A percentile compares a stretch with the other conserved stretches of the same genome.
phyloP scores from a whole-genome alignment of 345 rosid genomes.

The Mallotus nudiflorus region DNA sequence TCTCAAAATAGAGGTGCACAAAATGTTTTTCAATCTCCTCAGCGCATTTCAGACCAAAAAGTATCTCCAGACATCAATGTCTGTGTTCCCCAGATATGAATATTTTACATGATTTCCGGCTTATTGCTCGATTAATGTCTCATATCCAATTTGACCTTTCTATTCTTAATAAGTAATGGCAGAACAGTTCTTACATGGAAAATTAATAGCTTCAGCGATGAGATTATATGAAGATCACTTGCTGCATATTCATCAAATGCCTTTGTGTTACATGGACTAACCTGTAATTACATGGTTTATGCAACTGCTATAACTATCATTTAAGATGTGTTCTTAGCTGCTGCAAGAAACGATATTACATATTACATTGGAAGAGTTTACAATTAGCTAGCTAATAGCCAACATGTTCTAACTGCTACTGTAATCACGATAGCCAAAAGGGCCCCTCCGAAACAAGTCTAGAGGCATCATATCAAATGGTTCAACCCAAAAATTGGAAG shows the following conservation, averaged over 20 bases:
- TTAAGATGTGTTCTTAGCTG: too few relatives aligned
- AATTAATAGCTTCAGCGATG: too few relatives aligned
- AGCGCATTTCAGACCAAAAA: slow-evolving; percentile 9
- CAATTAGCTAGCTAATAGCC: slow-evolving; percentile 66
- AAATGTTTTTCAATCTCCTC: slow-evolving; percentile 1
- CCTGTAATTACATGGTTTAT: too few relatives aligned
- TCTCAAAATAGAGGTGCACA: neutral
- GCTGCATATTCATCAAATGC: too few relatives aligned
- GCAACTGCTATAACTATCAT: too few relatives aligned
- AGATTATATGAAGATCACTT: too few relatives aligned
- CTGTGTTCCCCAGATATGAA: neutral
- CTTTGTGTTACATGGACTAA: too few relatives aligned
- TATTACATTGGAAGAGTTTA: slow-evolving; percentile 4
- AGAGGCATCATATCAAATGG: slow-evolving; percentile 86
- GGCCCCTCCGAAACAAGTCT: slow-evolving; percentile 71
- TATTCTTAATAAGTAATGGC: too few relatives aligned
- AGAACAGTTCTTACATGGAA: too few relatives aligned
- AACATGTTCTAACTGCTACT: too few relatives aligned
- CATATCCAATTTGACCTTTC: neutral
- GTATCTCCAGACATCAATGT: neutral
- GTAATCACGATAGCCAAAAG: too few relatives aligned
- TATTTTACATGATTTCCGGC: neutral
- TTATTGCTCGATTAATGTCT: neutral
- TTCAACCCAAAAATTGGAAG: slow-evolving; percentile 84
- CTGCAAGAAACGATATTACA: too few relatives aligned